Conservation (phyloP, 208 protist species). For the Herpetomonas samuelpessoai region DNA sequence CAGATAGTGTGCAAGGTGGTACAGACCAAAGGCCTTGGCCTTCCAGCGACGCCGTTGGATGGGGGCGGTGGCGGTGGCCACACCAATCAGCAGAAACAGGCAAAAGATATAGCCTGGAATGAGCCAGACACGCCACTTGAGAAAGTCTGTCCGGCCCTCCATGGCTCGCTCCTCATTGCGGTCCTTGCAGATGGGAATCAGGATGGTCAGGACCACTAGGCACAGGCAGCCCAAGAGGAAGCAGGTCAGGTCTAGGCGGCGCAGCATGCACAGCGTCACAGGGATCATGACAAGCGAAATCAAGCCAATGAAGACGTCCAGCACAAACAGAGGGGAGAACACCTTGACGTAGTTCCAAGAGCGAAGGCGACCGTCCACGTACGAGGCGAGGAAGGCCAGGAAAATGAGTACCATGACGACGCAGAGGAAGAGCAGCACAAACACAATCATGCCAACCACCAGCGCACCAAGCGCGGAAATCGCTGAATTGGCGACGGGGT, state of each 20-base stretch:
- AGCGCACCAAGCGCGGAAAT: slow-evolving; percentile 13
- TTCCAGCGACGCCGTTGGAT: slow-evolving; percentile 8
- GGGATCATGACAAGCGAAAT: slow-evolving; percentile 19
- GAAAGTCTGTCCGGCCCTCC: slow-evolving; percentile 30
- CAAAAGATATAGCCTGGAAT: slow-evolving; percentile 60
- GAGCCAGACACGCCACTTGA: slow-evolving; percentile 63
- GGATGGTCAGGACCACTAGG: slow-evolving; percentile 41
- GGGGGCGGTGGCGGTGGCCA: slow-evolving; percentile 17
- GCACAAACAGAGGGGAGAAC: slow-evolving; percentile 58
- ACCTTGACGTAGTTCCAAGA: slow-evolving; percentile 79
- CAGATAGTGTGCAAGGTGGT: slow-evolving; percentile 24
- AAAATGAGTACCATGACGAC: slow-evolving; percentile 52
- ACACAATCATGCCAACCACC: slow-evolving; percentile 14
- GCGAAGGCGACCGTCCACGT: slow-evolving; percentile 36
- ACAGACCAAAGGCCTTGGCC: slow-evolving; percentile 20
- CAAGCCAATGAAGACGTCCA: slow-evolving; percentile 38
- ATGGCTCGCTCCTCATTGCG: slow-evolving; percentile 30
- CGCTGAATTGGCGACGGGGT: slow-evolving; percentile 29
- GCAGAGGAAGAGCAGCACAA: slow-evolving; percentile 18
- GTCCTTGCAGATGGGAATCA: slow-evolving; percentile 69
- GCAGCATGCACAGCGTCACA: slow-evolving; percentile 12
- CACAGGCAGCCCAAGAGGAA: slow-evolving; percentile 19
- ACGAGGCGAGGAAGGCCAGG: slow-evolving; percentile 45
- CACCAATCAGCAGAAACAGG: slow-evolving; percentile 25
- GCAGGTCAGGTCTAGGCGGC: not conserved